Evolutionary conservation across 2,329 filamentous ascomycete genomes (phyloP).

Genomic region (Aspergillus sp.): DNA sequence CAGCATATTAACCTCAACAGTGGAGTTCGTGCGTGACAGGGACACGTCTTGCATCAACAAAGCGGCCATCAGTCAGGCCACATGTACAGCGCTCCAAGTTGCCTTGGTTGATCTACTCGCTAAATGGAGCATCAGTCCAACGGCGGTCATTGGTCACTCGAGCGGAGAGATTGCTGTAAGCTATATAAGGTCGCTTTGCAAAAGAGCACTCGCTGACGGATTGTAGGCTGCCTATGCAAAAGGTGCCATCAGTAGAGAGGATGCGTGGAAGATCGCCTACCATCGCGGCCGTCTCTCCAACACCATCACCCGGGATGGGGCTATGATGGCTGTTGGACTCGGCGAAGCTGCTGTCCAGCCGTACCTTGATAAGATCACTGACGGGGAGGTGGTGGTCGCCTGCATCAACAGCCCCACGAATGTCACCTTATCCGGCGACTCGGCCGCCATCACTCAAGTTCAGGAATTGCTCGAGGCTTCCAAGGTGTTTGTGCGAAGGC

Average conservation of each 20-base stretch:
- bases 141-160: constrained; percentile 50
- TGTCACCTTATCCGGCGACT: constrained; percentile 22
- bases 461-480: neutral
- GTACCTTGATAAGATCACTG: neutral
- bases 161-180: constrained; percentile 52
- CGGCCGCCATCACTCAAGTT: neutral
- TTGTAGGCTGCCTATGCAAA: too few relatives aligned
- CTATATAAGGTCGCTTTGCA: too few relatives aligned
- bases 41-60: neutral
- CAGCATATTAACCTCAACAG: too few relatives aligned
- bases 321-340: constrained; percentile 20
- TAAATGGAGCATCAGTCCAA: constrained; percentile 45
- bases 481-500: constrained; percentile 2
- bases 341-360: constrained; percentile 23
- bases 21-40: neutral
- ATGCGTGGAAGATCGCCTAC: too few relatives aligned
- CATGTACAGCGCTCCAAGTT: constrained; percentile 51
- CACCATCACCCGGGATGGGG: neutral
- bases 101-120: constrained; percentile 48
- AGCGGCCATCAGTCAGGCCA: constrained; percentile 13
- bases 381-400: constrained; percentile 9
- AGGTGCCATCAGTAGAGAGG: too few relatives aligned
- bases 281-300: too few relatives aligned
- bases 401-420: constrained; percentile 22
- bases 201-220: too few relatives aligned